Conservation (phyloP, 1,284 basidiomycete genomes). For the Chalciporus piperatoides region DNA sequence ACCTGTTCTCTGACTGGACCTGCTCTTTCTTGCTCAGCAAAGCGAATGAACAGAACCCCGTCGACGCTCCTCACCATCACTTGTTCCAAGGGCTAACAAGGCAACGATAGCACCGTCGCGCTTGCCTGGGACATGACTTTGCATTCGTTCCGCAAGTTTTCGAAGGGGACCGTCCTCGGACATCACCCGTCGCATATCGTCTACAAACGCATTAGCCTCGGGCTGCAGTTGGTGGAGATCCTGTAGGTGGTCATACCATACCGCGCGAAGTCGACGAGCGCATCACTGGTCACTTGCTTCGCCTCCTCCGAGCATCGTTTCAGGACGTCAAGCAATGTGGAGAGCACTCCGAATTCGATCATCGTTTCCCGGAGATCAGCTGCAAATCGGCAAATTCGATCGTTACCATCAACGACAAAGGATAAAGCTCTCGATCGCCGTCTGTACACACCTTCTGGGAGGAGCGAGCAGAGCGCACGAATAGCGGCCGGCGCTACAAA, state of each 20-base stretch:
- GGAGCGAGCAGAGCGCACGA: conserved; percentile 25
- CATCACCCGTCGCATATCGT: conserved; percentile 11
- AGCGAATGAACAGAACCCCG: neutral
- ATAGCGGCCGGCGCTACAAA: conserved; percentile 31
- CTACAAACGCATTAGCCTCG: conserved; percentile 9
- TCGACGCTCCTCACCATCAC: conserved; percentile 9
- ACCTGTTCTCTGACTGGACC: conserved; percentile 11
- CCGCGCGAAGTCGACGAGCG: conserved; percentile 19
- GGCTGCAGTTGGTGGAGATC: no score
- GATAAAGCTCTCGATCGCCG: neutral
- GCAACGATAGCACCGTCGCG: conserved; percentile 22
- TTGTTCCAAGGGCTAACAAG: conserved; percentile 15
- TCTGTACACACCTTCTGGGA: conserved; percentile 23
- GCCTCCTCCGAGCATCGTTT: conserved; percentile 21
- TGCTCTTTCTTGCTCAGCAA: neutral
- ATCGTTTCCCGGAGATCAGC: conserved; percentile 21
- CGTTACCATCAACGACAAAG: conserved; percentile 2
- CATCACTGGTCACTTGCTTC: conserved; percentile 13
- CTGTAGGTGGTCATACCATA: conserved; percentile 14
- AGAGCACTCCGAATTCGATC: conserved; percentile 17
- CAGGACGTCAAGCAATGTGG: conserved; percentile 22
- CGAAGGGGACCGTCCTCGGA: conserved; percentile 7
- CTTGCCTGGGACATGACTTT: conserved; percentile 6
- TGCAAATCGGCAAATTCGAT: conserved; percentile 8
- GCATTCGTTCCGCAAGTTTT: conserved; percentile 18